Base-by-base conservation (phyloP, 208 protist species). In the Wallacemonas rigidus region DNA sequence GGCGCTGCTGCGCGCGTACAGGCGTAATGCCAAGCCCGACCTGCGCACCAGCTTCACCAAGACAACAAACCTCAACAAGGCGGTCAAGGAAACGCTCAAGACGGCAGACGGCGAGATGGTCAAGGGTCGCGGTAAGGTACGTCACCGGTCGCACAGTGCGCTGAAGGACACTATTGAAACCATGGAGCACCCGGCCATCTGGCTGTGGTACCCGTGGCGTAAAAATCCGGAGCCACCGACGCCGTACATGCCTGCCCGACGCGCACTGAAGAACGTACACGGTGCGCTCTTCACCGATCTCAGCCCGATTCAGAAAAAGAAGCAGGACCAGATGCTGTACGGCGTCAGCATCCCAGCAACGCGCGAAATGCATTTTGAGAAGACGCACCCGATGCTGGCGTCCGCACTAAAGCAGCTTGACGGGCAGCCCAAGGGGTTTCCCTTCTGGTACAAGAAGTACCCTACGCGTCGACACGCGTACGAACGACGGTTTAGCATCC, bases 361-460 rank as follows among this genome's bases (percentile, higher is more conserved):
- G 17, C 89, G 90, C 14, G 78, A 86, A 63, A 87, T 90, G 80
- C 80, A 88, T 62, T 95, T 95, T 69, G 89, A 94, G 80, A 67
- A 85, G 79, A 74, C 89, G 65, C 93, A 97, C 80, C 93, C 93
- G 3, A 72, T 97, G 44, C 85, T 97, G n/a, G 86, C 88, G 2
- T 77, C 77, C 0, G 89, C 89, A 48, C 77, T 97, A 47, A 79
- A 80, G 65, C 80, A 92, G 64, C 72, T 93, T 11, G 82, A 93
- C 12, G 90, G 86, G 41, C 88, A 90, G 83, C 89, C 90, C 41
- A 92, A 92, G 71, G 90, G 90, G 1, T 97, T 97, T 67, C 93
- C 93, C 43, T 97, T 95, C 77, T 97, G 93, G 93, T 97, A 94
- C 75, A 94, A 93, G 76, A 97, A 97, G 74, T 97, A 97, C 71